Conservation (phyloP, 805 yeast genomes). For the Candida sithepensis region DNA sequence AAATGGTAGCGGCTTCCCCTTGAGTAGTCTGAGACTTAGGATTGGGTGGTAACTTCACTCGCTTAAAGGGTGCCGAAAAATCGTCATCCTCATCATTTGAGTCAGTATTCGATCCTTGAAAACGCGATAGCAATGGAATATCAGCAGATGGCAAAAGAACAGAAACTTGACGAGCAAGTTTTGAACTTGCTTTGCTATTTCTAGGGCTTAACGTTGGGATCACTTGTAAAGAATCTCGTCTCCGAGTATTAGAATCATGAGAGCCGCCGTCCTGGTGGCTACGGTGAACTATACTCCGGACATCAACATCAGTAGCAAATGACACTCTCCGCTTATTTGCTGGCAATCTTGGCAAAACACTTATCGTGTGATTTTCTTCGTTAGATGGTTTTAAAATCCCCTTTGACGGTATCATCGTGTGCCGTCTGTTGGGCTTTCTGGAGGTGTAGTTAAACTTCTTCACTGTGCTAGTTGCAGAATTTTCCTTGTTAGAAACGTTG, state of each 20-base stretch:
- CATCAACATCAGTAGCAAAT: conserved; percentile 72
- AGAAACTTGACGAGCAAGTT: neutral
- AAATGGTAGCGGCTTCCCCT: neutral
- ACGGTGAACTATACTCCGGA: conserved; percentile 47
- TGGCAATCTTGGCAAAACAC: conserved; percentile 31
- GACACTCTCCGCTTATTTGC: conserved; percentile 55
- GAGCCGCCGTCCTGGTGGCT: conserved; percentile 26
- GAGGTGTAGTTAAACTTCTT: conserved; percentile 1
- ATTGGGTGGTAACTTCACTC: conserved; percentile 13
- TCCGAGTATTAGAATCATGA: conserved; percentile 21
- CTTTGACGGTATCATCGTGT: conserved; percentile 35
- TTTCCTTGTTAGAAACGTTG: neutral
- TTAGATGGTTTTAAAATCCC: conserved; percentile 36
- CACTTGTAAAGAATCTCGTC: conserved; percentile 29
- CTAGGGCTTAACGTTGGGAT: conserved; percentile 23
- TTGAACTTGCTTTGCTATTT: neutral
- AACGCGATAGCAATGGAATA: too few relatives aligned
- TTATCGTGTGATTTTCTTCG: conserved; percentile 34
- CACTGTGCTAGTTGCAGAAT: neutral
- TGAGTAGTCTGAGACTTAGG: conserved; percentile 20
- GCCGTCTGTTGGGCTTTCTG: conserved; percentile 25
- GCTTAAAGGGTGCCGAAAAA: conserved; percentile 12
- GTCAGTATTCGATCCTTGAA: too few relatives aligned
- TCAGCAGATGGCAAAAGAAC: neutral
- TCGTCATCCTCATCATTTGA: conserved; percentile 10